A percentile compares a stretch with the other conserved stretches of the same genome.
These are phyloP conservation scores for Trichoderma semiorbis DNA, from an alignment of 2,329 filamentous ascomycete genomes.

Conservation along the genomic window DNA sequence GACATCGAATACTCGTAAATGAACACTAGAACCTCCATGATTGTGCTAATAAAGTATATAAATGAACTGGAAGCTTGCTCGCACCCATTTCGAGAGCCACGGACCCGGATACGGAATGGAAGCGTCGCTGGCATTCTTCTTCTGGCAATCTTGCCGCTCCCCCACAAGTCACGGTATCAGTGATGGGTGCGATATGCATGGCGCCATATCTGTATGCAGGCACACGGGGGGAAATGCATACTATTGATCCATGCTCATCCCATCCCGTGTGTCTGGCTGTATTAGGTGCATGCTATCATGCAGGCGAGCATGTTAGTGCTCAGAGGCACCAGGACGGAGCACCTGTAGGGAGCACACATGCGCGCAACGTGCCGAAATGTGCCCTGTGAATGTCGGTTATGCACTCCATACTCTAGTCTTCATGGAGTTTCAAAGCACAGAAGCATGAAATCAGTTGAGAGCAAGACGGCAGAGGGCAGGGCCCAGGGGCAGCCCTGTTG, in stretches of 20 bases:
- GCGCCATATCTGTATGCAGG: slow-evolving; percentile 8
- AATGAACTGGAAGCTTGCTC: background rate
- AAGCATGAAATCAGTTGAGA: background rate
- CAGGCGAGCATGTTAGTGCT: background rate
- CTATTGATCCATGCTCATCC: background rate
- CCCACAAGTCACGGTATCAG: slow-evolving; percentile 1
- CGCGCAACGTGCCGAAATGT: background rate
- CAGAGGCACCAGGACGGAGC: background rate
- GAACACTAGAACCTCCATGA: background rate
- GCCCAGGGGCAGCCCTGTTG: slow-evolving; percentile 1
- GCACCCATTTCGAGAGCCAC: background rate
- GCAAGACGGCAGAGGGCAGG: background rate
- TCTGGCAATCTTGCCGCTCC: background rate
- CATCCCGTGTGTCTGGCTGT: background rate
- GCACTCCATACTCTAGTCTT: background rate
- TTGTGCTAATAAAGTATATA: background rate
- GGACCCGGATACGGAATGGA: background rate
- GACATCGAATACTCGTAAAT: background rate
- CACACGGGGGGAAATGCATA: slow-evolving; percentile 15
- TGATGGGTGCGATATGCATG: slow-evolving; percentile 4
- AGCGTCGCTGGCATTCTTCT: background rate
- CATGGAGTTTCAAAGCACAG: background rate
- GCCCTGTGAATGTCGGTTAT: background rate
- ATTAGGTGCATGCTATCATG: background rate
- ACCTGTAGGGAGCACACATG: background rate